Evolutionary conservation across 257 asterid genomes (phyloP), one percentile per base, ranked within the genome.

Genomic region (Nicotiana otophora): DNA sequence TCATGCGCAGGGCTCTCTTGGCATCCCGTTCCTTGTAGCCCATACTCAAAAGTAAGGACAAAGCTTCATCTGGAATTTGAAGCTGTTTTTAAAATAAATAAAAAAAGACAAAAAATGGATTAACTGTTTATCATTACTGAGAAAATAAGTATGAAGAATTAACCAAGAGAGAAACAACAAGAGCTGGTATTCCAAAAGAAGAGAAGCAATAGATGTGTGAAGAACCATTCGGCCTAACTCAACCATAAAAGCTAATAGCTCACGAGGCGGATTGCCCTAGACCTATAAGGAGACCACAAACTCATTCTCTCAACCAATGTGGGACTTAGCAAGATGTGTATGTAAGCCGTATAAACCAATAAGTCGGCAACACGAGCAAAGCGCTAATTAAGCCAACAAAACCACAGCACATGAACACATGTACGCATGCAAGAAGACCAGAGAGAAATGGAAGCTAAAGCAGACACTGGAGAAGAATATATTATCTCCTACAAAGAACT

Each of bases 1-100:
- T 92, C 93, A 96, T 90, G 84, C 98, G 93, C 57, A 96, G 94
- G n/a, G 99, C 98, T 86, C 96, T 94, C 89, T 90, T 96, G 81
- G 98, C 92, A 87, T 90, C 89, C 55, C 77, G 88, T 86, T 89
- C 97, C 84, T 88, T 91, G 80, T 91, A 96, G 23, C 98, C 99
- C 99, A 96, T 93, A 87, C 91, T 85, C 93, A 91, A 84, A 78
- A 96, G 84, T 65, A 92, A 76, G 10, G 95, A 90, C 82, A 96
- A 86, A 67, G 92, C 77, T 84, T 96, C 98, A 87, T 96, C 98
- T 66, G 98, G 91, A 81, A 96, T 93, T 88, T 92, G 97, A 86
- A 96, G 98, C 99, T 96, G 92, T 85, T 60, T 81, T 46, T 58
- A 23, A 10, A 10, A 11, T 53, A 11, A 53, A 53, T 23, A 2